Conservation (phyloP, 2,329 filamentous ascomycete species). For the Colletotrichum sp. region DNA sequence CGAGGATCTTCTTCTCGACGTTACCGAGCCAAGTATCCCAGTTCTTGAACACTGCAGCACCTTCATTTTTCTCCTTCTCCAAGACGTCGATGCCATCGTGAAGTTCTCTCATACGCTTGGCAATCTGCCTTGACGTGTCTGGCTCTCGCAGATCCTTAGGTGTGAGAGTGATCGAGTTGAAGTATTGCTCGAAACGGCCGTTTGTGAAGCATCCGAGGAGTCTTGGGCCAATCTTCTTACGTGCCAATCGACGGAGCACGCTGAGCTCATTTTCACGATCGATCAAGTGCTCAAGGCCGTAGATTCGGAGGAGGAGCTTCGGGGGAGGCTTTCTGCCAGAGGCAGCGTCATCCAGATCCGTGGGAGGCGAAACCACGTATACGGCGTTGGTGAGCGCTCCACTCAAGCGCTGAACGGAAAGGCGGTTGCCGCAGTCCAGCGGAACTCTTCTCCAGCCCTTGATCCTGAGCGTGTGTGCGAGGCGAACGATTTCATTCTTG, state of each 20-base stretch:
- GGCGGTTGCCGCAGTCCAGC: conserved; percentile 69
- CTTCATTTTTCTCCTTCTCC: conserved; percentile 75
- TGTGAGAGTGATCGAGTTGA: conserved; percentile 83
- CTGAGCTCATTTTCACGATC: conserved; percentile 89
- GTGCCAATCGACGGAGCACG: conserved; percentile 83
- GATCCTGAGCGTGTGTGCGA: conserved; percentile 85
- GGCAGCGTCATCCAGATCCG: conserved; percentile 51
- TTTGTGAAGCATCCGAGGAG: conserved; percentile 92
- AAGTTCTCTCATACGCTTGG: conserved; percentile 95
- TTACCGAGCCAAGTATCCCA: conserved; percentile 91
- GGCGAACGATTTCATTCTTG: conserved; percentile 89
- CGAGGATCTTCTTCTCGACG: conserved; percentile 63
- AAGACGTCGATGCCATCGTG: conserved; percentile 92
- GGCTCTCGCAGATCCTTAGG: conserved; percentile 77
- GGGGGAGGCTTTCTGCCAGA: conserved; percentile 51
- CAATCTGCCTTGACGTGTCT: conserved; percentile 89
- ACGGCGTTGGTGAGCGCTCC: conserved; percentile 96
- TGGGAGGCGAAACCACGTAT: conserved; percentile 88
- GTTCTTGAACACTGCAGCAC: conserved; percentile 86
- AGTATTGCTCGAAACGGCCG: conserved; percentile 93
- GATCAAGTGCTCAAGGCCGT: conserved; percentile 94
- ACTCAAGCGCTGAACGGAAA: conserved; percentile 79
- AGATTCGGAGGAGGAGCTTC: conserved; percentile 88
- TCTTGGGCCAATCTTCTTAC: conserved; percentile 91
- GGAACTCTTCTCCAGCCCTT: conserved; percentile 91